Base-by-base conservation (phyloP, 1,284 basidiomycete genomes). In the Sporisorium graminicola region DNA sequence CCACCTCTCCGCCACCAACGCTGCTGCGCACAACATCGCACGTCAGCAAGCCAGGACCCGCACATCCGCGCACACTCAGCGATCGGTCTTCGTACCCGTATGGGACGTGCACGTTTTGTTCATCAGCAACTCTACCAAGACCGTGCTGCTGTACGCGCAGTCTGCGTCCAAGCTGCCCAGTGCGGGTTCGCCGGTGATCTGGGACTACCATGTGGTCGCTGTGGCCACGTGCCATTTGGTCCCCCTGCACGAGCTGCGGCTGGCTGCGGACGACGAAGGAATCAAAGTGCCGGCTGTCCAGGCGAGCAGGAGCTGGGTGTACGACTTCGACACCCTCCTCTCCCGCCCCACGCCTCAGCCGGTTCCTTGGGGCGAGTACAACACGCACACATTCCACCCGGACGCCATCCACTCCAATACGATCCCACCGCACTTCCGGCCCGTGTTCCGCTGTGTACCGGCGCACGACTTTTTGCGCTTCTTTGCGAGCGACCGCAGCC, bases 201-300 rank as follows among this genome's bases (percentile, higher is more conserved):
- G 80, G 80, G 80, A 82, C 47, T 82, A 82, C 27, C 79, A 81
- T 46, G 79, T 81, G 31, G 52, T 81, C 4, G 63, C 67, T 1
- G 22, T 62, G 2, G 74, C 65, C 6, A 78, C 70, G 2, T 71
- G 63, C 43, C 50, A 56, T 12, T 58, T 67, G 18, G 12, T 70
- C 3, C 59, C 67, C 1, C 42, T 60, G 4, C 0, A 14, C 3
- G 49, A 46, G 1, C 52, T 62, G 7, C 10, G 4, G 0, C 27
- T 57, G 6, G 16, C 8, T 12, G 2, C 14, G 12, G n/a, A n/a
- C n/a, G n/a, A n/a, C 20, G 18, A 7, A 49, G 29, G 20, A 20
- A 20, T 43, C 42, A 16, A 22, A 13, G 14, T 22, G 1, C 26
- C 33, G 9, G 43, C 24, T 3, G 14, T 47, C 2, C 26, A 8